Base-by-base conservation (phyloP, 2,329 filamentous ascomycete species). In the Herpotrichia juniperi region DNA sequence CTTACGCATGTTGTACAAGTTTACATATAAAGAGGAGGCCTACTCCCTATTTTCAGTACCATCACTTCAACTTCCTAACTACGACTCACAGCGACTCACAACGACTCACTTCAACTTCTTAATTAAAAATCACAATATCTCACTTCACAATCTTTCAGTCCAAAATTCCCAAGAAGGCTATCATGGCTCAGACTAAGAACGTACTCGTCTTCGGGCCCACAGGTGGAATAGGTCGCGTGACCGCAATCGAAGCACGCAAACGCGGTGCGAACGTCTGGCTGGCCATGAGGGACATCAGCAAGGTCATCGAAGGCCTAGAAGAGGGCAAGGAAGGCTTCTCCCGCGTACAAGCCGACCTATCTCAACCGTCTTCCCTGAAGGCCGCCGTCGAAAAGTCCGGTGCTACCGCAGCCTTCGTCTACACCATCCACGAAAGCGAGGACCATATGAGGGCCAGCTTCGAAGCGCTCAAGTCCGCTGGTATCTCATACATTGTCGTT, bases 171-270 rank as follows among this genome's bases (percentile, higher is more conserved):
- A n/a, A n/a, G n/a, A n/a, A n/a, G n/a, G n/a, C n/a, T n/a, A n/a
- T n/a, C n/a, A n/a, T n/a, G n/a, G n/a, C n/a, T n/a, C n/a, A n/a
- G n/a, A n/a, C 11, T 5, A 37, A 37, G 16, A 48, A 44, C 17
- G 68, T 77, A 11, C 76, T 83, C 48, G 65, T 83, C 47, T 83
- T 83, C 53, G 80, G 81, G 16, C 73, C 80, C 12, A 80, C 80
- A 8, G 81, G 81, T 35, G 61, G 59, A 5, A 74, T 81, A 26
- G 81, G 74, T 43, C 74, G 74, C 17, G 61, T 63, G 8, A 67
- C 73, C 2, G 79, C 80, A 6, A 66, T 58, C 12, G 66, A 69
- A 24, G 78, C 79, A 26, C 65, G 69, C 11, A 50, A 69, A 25
- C 70, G 65, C 25, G 79, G 78, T 14, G 75, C 75, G 25, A 76